Base-by-base conservation (phyloP, 352 stramenopile genomes). In the Pythium myriotylum region DNA sequence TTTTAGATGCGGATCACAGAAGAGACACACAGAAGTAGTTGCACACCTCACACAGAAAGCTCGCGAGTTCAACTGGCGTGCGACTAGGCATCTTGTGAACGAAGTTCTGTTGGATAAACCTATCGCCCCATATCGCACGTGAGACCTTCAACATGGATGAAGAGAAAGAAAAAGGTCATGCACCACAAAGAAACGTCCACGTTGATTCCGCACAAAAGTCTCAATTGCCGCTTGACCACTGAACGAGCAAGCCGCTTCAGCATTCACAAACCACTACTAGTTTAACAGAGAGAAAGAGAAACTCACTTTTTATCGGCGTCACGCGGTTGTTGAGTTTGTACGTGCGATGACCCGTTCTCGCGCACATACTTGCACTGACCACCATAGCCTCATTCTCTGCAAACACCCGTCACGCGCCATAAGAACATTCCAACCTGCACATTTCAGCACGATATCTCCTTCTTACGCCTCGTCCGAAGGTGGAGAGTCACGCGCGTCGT, bases 41-140 rank as follows among this genome's bases (percentile, higher is more conserved):
- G 4, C 46, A n/a, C 35, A 82, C 70, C 60, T 82, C 70, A 33
- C 74, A 82, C 19, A 80, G 32, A 53, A 66, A 82, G 7, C 29
- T 48, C 2, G 74, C 74, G 4, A 82, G 49, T 39, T 79, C 74
- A 20, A 53, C 27, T 20, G 72, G 65, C 12, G 50, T 67, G 12
- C 59, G 42, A 17, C 16, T 62, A 14, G 72, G 52, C 69, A 79
- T 76, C 35, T 74, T 70, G 43, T 80, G 71, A 3, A 80, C 70
- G 17, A 76, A 46, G 39, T 78, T 79, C 41, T 82, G 74, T 40
- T 76, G 68, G 33, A 82, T 82, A 20, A 76, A 51, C 71, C 70
- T 78, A 42, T 17, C 19, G 19, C n/a, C 19, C 4, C 29, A 27
- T 23, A 14, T 43, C 16, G 32, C 19, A 14, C n/a, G 39, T 55